Percentiles rank a stretch among this genome's conserved stretches.
Evolutionary conservation across 352 stramenopile species (phyloP).

Genomic region (Phytophthora sansomeana): DNA sequence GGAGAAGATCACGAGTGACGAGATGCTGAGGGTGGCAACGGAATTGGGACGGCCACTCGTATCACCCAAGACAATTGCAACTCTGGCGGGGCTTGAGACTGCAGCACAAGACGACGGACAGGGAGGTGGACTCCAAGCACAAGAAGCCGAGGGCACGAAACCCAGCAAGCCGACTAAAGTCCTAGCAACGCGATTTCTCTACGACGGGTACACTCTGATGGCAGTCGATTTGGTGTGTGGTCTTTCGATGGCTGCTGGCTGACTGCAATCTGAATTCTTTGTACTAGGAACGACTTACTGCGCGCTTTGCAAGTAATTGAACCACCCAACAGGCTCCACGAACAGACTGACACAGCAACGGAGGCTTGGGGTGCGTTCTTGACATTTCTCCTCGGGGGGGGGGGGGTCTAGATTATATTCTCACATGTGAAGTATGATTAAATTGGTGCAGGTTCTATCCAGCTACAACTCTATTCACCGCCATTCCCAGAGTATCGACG

Average conservation of each 20-base stretch:
- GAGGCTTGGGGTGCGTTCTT: conserved; percentile 43
- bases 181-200: conserved; percentile 58
- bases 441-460: conserved; percentile 60
- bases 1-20: conserved; percentile 73
- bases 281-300: conserved; percentile 64
- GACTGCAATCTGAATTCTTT: neutral
- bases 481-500: conserved; percentile 53
- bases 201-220: conserved; percentile 51
- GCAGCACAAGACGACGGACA: conserved; percentile 6
- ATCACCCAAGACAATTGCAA: neutral
- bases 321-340: conserved; percentile 46
- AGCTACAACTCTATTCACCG: conserved; percentile 57
- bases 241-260: neutral
- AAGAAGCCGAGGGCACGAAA: conserved; percentile 22
- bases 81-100: neutral
- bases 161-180: conserved; percentile 24
- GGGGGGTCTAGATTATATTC: neutral
- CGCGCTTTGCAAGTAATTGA: conserved; percentile 71
- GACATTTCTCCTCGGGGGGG: too few relatives aligned
- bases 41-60: conserved; percentile 55
- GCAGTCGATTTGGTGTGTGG: neutral
- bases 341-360: conserved; percentile 15
- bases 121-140: neutral
- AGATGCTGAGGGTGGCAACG: conserved; percentile 66
- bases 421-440: neutral